Evolutionary conservation across 495 filamentous ascomycete species (phyloP).

Genomic region (Clohesyomyces aquaticus): DNA sequence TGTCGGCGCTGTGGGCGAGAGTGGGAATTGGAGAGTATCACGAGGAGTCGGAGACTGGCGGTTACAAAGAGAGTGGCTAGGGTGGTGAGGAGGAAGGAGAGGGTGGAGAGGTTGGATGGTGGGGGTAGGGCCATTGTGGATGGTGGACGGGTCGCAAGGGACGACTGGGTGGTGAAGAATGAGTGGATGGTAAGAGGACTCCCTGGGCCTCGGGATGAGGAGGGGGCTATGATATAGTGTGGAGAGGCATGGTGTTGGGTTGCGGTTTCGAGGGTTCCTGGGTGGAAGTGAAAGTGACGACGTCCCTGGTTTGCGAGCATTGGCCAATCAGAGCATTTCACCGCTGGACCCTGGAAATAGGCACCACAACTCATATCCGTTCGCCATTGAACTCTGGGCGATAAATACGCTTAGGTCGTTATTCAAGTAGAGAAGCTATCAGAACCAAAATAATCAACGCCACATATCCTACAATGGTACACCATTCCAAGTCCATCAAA

Average conservation of each 20-base stretch:
- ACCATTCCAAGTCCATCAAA: too few species aligned
- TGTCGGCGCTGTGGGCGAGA: conserved; percentile 33
- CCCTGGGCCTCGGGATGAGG: too few species aligned
- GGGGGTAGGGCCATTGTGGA: conserved; percentile 23
- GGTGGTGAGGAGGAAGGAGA: conserved; percentile 36
- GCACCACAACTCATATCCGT: too few species aligned
- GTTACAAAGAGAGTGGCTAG: conserved; percentile 31
- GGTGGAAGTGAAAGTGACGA: background rate
- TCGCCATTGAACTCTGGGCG: too few species aligned
- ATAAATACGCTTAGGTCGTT: too few species aligned
- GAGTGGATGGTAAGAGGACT: background rate
- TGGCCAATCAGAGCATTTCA: background rate
- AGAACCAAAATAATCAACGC: too few species aligned
- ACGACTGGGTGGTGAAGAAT: background rate
- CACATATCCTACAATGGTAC: too few species aligned
- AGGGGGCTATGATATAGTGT: background rate
- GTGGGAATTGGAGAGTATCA: conserved; percentile 50
- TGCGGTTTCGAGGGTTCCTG: background rate
- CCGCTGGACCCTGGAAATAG: background rate
- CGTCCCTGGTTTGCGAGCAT: background rate
- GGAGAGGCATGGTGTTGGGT: background rate
- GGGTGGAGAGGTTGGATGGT: conserved; percentile 27
- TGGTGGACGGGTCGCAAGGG: background rate
- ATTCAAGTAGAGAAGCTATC: too few species aligned
- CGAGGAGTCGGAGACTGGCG: conserved; percentile 53